Evolutionary conservation across 2,329 filamentous ascomycete genomes (phyloP), one percentile per base, ranked within the genome.

Genomic region (Pseudomassariella vexata): DNA sequence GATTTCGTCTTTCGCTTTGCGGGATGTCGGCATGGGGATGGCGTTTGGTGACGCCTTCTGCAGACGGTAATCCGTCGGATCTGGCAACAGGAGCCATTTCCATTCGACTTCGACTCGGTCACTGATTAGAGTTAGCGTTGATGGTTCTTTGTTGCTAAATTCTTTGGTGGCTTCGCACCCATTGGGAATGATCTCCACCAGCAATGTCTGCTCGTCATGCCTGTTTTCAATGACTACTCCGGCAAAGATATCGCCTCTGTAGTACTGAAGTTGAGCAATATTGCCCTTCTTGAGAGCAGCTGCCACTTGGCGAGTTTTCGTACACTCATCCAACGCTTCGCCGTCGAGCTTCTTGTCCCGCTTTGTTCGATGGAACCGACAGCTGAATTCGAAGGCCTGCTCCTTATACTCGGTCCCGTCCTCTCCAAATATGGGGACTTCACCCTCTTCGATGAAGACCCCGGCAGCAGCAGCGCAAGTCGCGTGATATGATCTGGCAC

Each of bases 361-460:
- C 64, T 92, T 94, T 10, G 84, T 79, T 30, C 92, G 78, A 57
- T 98, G 92, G 61, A 94, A 95, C 38, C 89, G 85, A 63, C 92
- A 98, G 47, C 85, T 87, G 55, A 96, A 89, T 52, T 95, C 87
- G 48, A 94, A 90, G 1, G 84, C 88, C 49, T 88, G 85, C 47
- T 94, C 83, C 45, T 85, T 90, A 57, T 95, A 95, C 55, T 95
- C 88, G 2, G 80, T 87, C 6, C 88, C 88, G 51, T 95, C 88
- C 47, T 94, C 86, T 31, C 82, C 85, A 55, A 89, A 90, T 3
- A 94, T 84, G 0, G 87, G 85, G 19, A 94, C 80, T 21, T 87
- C 78, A 19, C 85, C 85, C 47, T 87, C 78, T 53, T 98, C 90
- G 29, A 95, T 80, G 53, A 94, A 85, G 2, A 95, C 88, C 35